These are phyloP conservation scores for Myrmaecium sp. DNA, from an alignment of 2,329 filamentous ascomycete species.

Conservation along the genomic window DNA sequence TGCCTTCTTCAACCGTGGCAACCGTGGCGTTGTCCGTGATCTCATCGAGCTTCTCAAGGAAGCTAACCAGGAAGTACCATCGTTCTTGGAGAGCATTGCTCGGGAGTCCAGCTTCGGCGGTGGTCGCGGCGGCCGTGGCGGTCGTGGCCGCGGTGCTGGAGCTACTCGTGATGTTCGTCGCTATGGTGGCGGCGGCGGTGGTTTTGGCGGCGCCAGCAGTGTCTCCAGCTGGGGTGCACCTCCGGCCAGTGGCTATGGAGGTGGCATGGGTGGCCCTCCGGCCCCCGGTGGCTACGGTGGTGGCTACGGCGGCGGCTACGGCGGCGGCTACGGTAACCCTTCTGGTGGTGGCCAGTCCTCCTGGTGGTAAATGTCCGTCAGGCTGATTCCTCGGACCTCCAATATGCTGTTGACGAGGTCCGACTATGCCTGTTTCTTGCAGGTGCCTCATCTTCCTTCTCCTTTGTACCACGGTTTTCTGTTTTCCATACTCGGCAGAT, in stretches of 20 bases:
- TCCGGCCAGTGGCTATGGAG: conserved; percentile 20
- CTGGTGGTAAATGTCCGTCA: conserved; percentile 41
- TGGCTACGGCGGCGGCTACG: conserved; percentile 25
- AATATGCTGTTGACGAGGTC: conserved; percentile 5
- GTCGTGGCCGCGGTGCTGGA: conserved; percentile 51
- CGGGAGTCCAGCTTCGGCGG: conserved; percentile 77
- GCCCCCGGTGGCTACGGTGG: conserved; percentile 18
- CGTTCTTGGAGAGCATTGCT: conserved; percentile 92
- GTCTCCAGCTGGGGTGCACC: conserved; percentile 25
- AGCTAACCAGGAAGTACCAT: conserved; percentile 89
- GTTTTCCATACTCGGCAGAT: conserved; percentile 12
- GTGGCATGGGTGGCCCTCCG: conserved; percentile 23
- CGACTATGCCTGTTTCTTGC: conserved; percentile 1
- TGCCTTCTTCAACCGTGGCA: conserved; percentile 99
- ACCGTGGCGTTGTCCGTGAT: conserved; percentile 92
- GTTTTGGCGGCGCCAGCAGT: conserved; percentile 26
- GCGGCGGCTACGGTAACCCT: conserved; percentile 47
- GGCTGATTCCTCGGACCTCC: conserved; percentile 11
- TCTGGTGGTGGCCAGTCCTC: conserved; percentile 47
- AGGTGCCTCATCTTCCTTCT: conserved; percentile 10
- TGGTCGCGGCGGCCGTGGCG: conserved; percentile 45
- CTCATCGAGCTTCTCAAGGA: conserved; percentile 97
- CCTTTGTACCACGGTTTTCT: conserved; percentile 14
- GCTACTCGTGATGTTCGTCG: conserved; percentile 77
- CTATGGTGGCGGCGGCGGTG: conserved; percentile 38